Evolutionary conservation across 345 rosid species (phyloP).

Genomic region (Triadica sebifera): DNA sequence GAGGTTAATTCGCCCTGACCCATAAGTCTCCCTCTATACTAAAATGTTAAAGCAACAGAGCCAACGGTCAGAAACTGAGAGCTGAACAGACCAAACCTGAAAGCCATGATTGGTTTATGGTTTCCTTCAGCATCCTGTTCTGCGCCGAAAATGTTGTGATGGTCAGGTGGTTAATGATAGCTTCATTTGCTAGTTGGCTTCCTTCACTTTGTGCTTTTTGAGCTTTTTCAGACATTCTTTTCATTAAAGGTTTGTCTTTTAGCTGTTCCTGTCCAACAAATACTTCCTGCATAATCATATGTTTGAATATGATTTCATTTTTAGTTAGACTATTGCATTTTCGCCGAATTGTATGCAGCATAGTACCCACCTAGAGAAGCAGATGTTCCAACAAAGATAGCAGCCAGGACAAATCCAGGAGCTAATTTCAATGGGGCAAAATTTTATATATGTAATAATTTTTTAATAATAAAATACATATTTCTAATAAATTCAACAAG

Average conservation of each 20-base stretch:
- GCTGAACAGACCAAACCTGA: constrained; percentile 32
- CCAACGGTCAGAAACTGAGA: constrained; percentile 26
- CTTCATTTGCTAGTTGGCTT: constrained; percentile 37
- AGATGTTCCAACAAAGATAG: constrained; percentile 40
- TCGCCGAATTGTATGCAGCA: background rate
- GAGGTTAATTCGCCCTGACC: constrained; percentile 4
- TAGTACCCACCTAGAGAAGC: constrained; percentile 39
- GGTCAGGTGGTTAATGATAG: constrained; percentile 32
- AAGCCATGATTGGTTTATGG: constrained; percentile 31
- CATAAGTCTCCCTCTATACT: constrained; percentile 40
- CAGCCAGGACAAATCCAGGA: too few relatives aligned
- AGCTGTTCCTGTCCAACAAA: constrained; percentile 57
- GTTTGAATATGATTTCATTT: background rate
- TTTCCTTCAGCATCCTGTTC: constrained; percentile 32
- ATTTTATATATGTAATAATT: too few relatives aligned
- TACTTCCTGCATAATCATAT: constrained; percentile 36
- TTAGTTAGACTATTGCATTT: background rate
- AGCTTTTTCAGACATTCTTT: constrained; percentile 28
- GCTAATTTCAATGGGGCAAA: too few relatives aligned
- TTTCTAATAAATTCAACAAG: too few relatives aligned
- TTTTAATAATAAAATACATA: too few relatives aligned
- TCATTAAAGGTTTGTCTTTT: constrained; percentile 49
- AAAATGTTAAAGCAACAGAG: constrained; percentile 19
- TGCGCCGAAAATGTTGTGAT: constrained; percentile 36
- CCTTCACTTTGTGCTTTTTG: constrained; percentile 32